A percentile compares a stretch with the other conserved stretches of the same genome.
Evolutionary conservation across 129 eudicot species (phyloP).

Genomic region (Chrysanthemum seticuspe): DNA sequence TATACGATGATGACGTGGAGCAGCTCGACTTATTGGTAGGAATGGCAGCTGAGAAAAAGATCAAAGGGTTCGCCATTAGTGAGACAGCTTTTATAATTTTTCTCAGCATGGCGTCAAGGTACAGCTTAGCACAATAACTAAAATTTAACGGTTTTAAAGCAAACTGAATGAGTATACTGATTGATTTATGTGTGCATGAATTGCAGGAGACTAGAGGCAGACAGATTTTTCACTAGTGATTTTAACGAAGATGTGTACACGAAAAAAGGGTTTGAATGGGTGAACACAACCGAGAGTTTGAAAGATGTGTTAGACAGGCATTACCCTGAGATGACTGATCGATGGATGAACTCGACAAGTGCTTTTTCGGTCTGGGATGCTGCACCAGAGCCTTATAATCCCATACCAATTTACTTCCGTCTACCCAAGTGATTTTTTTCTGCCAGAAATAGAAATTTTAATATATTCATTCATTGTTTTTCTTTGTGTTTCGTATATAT

Average conservation of each 20-base stretch:
- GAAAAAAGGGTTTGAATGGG: constrained; percentile 59
- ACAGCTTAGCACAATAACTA: neutral
- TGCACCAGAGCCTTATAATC: constrained; percentile 35
- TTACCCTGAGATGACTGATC: constrained; percentile 48
- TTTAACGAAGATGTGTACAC: constrained; percentile 59
- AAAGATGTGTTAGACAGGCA: constrained; percentile 67
- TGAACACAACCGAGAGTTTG: constrained; percentile 56
- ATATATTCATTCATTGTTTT: too few species aligned
- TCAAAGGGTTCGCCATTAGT: constrained; percentile 64
- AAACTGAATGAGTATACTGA: neutral
- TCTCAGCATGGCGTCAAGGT: constrained; percentile 63
- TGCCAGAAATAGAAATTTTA: too few species aligned
- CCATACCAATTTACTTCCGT: constrained; percentile 53
- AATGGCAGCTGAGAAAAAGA: constrained; percentile 61
- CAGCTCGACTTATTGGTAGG: constrained; percentile 59
- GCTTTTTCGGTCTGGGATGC: constrained; percentile 65
- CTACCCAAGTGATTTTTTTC: constrained; percentile 12
- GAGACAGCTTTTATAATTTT: constrained; percentile 64
- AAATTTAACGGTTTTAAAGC: neutral
- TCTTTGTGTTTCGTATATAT: too few species aligned
- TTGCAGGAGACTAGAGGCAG: constrained; percentile 62
- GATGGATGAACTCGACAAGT: constrained; percentile 62
- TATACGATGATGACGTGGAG: constrained; percentile 55
- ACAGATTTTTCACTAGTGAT: constrained; percentile 51
- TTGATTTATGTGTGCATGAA: neutral